Evolutionary conservation across 148 eudicot species (phyloP).

Genomic region (Limonium bicolor): DNA sequence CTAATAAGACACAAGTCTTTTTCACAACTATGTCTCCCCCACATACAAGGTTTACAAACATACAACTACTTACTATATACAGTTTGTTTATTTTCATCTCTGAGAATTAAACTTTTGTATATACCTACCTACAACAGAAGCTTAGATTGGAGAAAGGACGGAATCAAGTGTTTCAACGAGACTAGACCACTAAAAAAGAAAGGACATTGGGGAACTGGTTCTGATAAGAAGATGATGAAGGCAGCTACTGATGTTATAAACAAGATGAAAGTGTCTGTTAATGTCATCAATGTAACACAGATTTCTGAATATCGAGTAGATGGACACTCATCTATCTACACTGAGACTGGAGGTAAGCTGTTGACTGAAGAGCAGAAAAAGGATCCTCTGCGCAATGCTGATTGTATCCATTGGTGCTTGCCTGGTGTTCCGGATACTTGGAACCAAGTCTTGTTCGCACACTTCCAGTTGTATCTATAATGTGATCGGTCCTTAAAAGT

Average conservation of each 20-base stretch:
- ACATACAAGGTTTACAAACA: conserved; percentile 2
- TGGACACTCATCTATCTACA: conserved; percentile 83
- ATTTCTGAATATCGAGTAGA: conserved; percentile 68
- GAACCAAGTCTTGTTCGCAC: conserved; percentile 73
- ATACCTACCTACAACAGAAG: conserved; percentile 24
- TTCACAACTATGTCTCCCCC: conserved; percentile 76
- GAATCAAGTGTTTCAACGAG: conserved; percentile 69
- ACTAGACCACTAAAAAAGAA: conserved; percentile 51
- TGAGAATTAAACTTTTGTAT: background rate
- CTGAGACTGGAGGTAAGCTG: conserved; percentile 70
- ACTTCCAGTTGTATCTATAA: no score
- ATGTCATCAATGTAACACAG: conserved; percentile 75
- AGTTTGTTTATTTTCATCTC: background rate
- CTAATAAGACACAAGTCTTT: conserved; percentile 62
- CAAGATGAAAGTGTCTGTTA: conserved; percentile 33
- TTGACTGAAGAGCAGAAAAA: conserved; percentile 61
- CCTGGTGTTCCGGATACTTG: conserved; percentile 90
- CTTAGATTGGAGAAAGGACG: conserved; percentile 62
- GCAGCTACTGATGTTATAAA: conserved; percentile 50
- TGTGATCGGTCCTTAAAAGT: no score
- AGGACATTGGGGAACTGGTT: conserved; percentile 61
- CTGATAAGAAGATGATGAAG: conserved; percentile 45
- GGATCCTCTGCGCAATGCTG: conserved; percentile 69
- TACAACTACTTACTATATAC: background rate
- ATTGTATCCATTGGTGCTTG: conserved; percentile 89